These are phyloP conservation scores for Zygnema circumcarinatum DNA, from an alignment of 139 green algal genomes.

Conservation along the genomic window DNA sequence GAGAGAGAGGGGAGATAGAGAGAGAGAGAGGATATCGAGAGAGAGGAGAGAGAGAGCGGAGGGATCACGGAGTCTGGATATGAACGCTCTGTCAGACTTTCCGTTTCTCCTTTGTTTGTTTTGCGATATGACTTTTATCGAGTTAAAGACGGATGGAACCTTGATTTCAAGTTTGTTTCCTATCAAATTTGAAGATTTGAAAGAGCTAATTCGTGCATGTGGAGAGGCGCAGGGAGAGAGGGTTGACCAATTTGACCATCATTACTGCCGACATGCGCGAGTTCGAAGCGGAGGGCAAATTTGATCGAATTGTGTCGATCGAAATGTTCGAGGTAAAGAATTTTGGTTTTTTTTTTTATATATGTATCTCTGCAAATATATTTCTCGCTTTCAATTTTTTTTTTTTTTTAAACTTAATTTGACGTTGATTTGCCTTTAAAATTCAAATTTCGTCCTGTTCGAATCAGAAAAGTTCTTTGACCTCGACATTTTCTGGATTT, in stretches of 20 bases:
- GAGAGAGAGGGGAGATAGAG: too few relatives aligned
- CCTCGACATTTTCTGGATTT: too few relatives aligned
- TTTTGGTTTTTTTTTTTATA: too few relatives aligned
- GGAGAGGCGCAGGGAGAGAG: constrained; percentile 28
- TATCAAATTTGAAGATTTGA: not conserved
- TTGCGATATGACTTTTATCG: too few relatives aligned
- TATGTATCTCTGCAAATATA: constrained; percentile 1
- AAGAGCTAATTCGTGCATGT: not conserved
- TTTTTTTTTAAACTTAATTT: constrained; percentile 20
- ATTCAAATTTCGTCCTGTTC: constrained; percentile 6
- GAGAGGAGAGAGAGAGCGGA: too few relatives aligned
- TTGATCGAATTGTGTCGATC: constrained; percentile 91
- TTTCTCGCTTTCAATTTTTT: constrained; percentile 13
- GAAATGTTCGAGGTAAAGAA: constrained; percentile 96
- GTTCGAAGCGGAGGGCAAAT: constrained; percentile 70
- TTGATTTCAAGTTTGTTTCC: too few relatives aligned
- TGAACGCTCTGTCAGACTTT: too few relatives aligned
- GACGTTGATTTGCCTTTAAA: not conserved
- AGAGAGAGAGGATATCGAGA: constrained; percentile 83
- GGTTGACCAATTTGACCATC: constrained; percentile 83
- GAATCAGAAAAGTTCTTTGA: too few relatives aligned
- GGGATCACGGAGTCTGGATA: too few relatives aligned
- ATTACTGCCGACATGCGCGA: constrained; percentile 82
- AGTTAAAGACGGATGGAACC: too few relatives aligned
- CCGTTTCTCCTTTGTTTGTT: too few relatives aligned